phyloP scores from a whole-genome alignment of 345 rosid genomes.

The Syzygium jambos region DNA sequence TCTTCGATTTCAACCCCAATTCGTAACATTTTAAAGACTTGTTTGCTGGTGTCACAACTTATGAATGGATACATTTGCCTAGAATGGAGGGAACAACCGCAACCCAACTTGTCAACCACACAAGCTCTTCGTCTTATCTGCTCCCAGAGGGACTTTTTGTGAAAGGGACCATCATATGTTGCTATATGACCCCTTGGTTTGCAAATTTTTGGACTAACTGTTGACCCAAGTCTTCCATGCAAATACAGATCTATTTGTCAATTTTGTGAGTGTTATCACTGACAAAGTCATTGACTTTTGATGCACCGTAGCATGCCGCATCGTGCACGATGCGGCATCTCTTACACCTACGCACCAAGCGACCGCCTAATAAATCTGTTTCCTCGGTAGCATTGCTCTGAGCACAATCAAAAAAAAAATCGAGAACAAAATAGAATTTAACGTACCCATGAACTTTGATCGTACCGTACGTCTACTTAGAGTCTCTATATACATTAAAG shows the following conservation, averaged over 20 bases:
- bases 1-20: background rate
- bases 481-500: too few relatives aligned
- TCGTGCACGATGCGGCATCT: too few relatives aligned
- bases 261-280: too few relatives aligned
- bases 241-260: background rate
- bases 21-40: background rate
- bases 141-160: accelerated
- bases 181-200: background rate
- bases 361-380: too few relatives aligned
- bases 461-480: too few relatives aligned
- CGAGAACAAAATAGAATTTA: too few relatives aligned
- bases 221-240: background rate
- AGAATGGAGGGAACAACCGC: background rate
- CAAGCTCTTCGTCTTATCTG: background rate
- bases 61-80: background rate
- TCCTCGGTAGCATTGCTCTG: too few relatives aligned
- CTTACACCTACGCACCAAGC: too few relatives aligned
- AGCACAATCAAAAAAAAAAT: too few relatives aligned
- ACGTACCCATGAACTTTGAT: too few relatives aligned
- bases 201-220: background rate
- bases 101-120: background rate
- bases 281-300: too few relatives aligned
- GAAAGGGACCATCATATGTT: background rate
- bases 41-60: background rate
- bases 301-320: too few relatives aligned